These are phyloP conservation scores for Colletotrichum scovillei DNA, from an alignment of 2,329 filamentous ascomycete species.

Conservation along the genomic window DNA sequence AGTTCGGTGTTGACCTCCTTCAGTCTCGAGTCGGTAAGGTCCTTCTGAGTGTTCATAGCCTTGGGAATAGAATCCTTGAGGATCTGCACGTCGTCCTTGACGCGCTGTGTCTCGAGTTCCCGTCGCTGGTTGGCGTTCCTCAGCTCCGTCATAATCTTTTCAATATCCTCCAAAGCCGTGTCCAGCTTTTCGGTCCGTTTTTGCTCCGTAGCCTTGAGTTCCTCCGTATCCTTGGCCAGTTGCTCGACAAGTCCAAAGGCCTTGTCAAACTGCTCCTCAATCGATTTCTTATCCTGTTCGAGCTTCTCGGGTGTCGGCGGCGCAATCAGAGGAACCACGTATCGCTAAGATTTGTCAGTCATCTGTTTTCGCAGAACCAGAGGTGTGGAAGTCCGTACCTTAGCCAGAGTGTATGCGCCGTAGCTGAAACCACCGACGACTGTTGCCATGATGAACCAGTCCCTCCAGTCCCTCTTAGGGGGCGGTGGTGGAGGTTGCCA, in stretches of 20 bases:
- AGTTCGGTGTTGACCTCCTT: constrained; percentile 89
- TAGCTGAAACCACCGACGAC: constrained; percentile 91
- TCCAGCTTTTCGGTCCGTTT: constrained; percentile 87
- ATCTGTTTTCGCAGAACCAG: neutral
- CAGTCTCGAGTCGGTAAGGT: constrained; percentile 81
- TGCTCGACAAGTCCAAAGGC: constrained; percentile 94
- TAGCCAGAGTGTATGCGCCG: constrained; percentile 87
- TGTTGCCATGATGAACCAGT: constrained; percentile 99
- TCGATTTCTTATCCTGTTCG: constrained; percentile 91
- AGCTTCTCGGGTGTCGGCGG: constrained; percentile 94
- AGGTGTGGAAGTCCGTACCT: constrained; percentile 63
- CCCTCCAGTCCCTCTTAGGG: constrained; percentile 92
- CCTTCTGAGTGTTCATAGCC: constrained; percentile 88
- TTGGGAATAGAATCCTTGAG: constrained; percentile 89
- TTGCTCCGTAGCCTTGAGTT: constrained; percentile 87
- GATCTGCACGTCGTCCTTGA: constrained; percentile 86
- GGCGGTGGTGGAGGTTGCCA: constrained; percentile 70
- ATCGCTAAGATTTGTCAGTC: constrained; percentile 70
- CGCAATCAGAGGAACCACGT: constrained; percentile 89
- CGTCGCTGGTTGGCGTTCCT: constrained; percentile 84
- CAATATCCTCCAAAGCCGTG: constrained; percentile 82
- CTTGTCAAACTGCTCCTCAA: constrained; percentile 93
- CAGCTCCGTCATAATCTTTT: constrained; percentile 82
- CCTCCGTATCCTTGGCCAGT: constrained; percentile 87
- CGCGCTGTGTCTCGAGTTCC: constrained; percentile 87